Base-by-base conservation (phyloP, 257 asterid genomes). In the Coffea eugenioides region DNA sequence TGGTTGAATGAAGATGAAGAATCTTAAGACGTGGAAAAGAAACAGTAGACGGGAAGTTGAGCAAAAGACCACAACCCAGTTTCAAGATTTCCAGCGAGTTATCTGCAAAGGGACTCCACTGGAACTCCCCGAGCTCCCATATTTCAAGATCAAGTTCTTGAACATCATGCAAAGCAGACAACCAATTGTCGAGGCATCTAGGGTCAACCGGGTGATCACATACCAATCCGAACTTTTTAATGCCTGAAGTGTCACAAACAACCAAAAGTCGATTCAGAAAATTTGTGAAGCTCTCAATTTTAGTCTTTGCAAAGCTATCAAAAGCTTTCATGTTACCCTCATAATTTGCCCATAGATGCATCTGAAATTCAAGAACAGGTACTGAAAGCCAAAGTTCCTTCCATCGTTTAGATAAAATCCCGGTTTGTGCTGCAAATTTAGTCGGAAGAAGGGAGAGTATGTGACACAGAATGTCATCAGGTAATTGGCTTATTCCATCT, bases 401-500 rank as follows among this genome's bases (percentile, higher is more conserved):
- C 79, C 79, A 76, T 64, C 46, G 21, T 66, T 76, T 76, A 48
- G 72, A 76, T 45, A 76, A 76, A 45, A 76, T 64, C 79, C 43
- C 79, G 14, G 79, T 76, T 76, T 45, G 72, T n/a, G 79, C 71
- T 18, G 79, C 79, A 6, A 65, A 45, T 76, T 31, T 67, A 5
- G 71, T 62, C 10, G 14, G 36, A 62, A 62, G 68, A n/a, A 62
- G 0, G 68, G 68, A 62, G 34, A 62, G 68, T 62, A 62, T 62
- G 34, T 9, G 68, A 62, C 14, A 9, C 9, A 62, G 9, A 62
- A 62, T 62, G 23, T 34, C 13, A 62, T 6, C 68, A 10, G 68
- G 36, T n/a, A 62, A 62, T 62, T 62, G 1, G 36, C 68, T 62
- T 8, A 62, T 62, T 62, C 68, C n/a, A 15, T 62, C 68, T 62